A percentile compares a stretch with the other conserved stretches of the same genome.
These are phyloP conservation scores for Botrytis fragariae DNA, from an alignment of 2,329 filamentous ascomycete species.

Conservation along the genomic window DNA sequence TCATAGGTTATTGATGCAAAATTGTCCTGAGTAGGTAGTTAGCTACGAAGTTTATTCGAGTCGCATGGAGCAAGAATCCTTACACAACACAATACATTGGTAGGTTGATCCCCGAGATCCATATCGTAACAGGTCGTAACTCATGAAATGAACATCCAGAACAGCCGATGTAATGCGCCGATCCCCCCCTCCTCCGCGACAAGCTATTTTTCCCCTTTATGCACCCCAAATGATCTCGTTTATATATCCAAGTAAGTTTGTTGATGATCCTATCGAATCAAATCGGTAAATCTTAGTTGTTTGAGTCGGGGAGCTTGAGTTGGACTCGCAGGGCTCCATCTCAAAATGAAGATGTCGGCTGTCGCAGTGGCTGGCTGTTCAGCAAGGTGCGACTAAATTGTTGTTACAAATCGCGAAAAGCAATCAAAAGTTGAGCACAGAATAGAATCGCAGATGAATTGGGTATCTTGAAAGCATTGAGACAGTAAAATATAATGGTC, in stretches of 20 bases:
- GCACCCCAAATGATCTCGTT: slow-evolving; percentile 7
- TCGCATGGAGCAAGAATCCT: slow-evolving; percentile 15
- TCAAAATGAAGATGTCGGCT: slow-evolving; percentile 27
- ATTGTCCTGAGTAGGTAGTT: slow-evolving; percentile 32
- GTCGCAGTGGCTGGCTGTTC: slow-evolving; percentile 21
- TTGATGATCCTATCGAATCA: slow-evolving; percentile 1
- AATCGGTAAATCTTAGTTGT: slow-evolving; percentile 15
- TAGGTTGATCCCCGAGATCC: slow-evolving; percentile 39
- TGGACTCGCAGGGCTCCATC: slow-evolving; percentile 37
- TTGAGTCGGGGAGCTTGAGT: slow-evolving; percentile 29
- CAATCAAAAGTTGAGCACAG: background rate
- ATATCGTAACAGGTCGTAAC: slow-evolving; percentile 32
- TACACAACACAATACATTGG: slow-evolving; percentile 40
- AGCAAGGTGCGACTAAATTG: slow-evolving; percentile 11
- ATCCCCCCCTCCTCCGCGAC: slow-evolving; percentile 15
- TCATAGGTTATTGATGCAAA: slow-evolving; percentile 38
- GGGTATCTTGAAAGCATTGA: slow-evolving; percentile 13
- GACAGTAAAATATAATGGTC: background rate
- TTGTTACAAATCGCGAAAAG: background rate
- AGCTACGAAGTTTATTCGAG: slow-evolving; percentile 1
- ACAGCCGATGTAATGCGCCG: slow-evolving; percentile 12
- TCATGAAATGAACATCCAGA: slow-evolving; percentile 23
- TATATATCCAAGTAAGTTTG: slow-evolving; percentile 8
- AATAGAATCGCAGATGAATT: background rate
- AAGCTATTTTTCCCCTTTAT: slow-evolving; percentile 13